These are phyloP conservation scores for Aspergillus fumigatiaffinis DNA, from an alignment of 2,329 filamentous ascomycete genomes.

Conservation along the genomic window DNA sequence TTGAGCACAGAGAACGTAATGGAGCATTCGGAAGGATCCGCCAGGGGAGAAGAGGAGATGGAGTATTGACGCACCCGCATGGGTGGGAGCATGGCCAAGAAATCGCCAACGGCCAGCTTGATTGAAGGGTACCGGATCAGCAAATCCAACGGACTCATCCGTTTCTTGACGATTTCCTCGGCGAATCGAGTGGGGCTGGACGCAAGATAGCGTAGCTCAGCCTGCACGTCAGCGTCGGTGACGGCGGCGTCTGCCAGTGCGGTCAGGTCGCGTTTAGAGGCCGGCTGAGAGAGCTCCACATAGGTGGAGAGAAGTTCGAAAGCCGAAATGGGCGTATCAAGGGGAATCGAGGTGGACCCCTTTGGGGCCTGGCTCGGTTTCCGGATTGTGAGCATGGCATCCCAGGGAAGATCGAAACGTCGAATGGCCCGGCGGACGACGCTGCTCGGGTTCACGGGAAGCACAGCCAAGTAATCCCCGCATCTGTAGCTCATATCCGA, in stretches of 20 bases:
- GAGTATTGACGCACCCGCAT: conserved; percentile 78
- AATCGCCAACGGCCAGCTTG: conserved; percentile 60
- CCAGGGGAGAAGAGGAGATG: conserved; percentile 70
- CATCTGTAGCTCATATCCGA: conserved; percentile 62
- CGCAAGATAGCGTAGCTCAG: conserved; percentile 26
- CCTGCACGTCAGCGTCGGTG: conserved; percentile 47
- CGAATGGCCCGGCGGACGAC: conserved; percentile 62
- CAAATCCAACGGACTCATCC: conserved; percentile 58
- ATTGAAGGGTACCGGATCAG: conserved; percentile 61
- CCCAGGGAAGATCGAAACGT: conserved; percentile 64
- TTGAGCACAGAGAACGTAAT: conserved; percentile 67
- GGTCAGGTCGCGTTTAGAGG: conserved; percentile 61
- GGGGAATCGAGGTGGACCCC: conserved; percentile 44
- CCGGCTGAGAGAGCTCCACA: conserved; percentile 68
- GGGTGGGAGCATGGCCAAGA: conserved; percentile 68
- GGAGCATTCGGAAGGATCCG: conserved; percentile 53
- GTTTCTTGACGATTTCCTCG: conserved; percentile 51
- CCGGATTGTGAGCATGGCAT: conserved; percentile 61
- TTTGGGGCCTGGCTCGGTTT: conserved; percentile 47
- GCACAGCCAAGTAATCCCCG: conserved; percentile 72
- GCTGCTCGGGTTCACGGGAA: conserved; percentile 65
- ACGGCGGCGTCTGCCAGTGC: conserved; percentile 45
- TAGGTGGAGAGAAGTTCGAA: conserved; percentile 64
- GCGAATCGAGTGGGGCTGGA: conserved; percentile 40
- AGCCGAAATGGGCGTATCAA: conserved; percentile 55